Evolutionary conservation across 106 monocot species (phyloP), one percentile per base, ranked within the genome.

Genomic region (Dioscorea dumetorum): DNA sequence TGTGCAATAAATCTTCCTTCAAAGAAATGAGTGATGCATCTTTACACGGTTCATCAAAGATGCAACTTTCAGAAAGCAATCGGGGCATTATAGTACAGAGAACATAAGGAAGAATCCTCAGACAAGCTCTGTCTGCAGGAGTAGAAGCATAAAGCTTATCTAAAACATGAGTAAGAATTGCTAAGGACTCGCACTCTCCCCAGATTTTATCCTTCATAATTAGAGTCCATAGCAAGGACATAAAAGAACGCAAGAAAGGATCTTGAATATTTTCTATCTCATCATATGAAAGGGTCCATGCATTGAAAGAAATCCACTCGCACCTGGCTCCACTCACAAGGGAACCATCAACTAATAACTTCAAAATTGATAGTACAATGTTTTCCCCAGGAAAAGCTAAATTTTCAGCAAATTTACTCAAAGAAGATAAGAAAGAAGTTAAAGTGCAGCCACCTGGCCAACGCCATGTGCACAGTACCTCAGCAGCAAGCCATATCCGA

Each of bases 401-500:
- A 74, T 20, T 71, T 70, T 84, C 80, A 4, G 78, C 75, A 80
- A 78, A 82, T 61, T 72, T 74, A 69, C 73, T 71, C 67, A 97
- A 75, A 51, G 80, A 80, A 53, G 80, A 76, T 64, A 97, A 74
- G 56, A 92, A 80, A 67, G 88, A 86, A 35, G 62, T 72, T 63
- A 77, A 62, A 32, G 73, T 84, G 76, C 67, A 73, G 28, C 89
- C 72, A 12, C 70, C 88, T 77, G 70, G 57, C 97, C 91, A 97
- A 48, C 67, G 76, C 97, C 91, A 97, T 58, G 91, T 68, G 76
- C 97, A 97, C 69, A 97, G 79, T 21, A 97, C 24, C 70, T 97
- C 97, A 76, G 80, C 89, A 68, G 92, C 97, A 77, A 97, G 78
- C 97, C 97, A 97, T 59, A 77, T 72, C 59, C 97, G 84, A 61